Percentiles rank a stretch among this genome's conserved stretches.
Evolutionary conservation across 768 basidiomycete species (phyloP).

Genomic region (Postia placenta): DNA sequence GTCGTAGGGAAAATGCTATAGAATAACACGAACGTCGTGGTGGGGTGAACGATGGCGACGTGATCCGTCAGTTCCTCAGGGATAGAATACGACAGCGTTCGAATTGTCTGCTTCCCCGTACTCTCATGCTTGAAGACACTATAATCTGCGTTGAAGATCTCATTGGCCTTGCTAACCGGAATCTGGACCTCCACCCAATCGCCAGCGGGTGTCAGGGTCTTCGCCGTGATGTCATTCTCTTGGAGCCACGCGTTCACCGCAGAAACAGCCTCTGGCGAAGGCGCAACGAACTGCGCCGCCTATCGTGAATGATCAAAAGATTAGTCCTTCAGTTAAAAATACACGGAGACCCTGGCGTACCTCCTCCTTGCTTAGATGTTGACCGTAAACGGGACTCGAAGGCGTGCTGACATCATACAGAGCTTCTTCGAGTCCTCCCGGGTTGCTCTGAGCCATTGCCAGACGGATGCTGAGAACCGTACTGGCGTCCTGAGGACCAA

Average conservation of each 20-base stretch:
- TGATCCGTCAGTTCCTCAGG: constrained; percentile 13
- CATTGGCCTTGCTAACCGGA: constrained; percentile 18
- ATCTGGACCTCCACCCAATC: constrained; percentile 18
- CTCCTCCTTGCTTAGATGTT: constrained; percentile 33
- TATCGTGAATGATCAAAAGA: background rate
- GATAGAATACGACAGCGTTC: constrained; percentile 22
- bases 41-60: constrained; percentile 20
- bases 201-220: constrained; percentile 14
- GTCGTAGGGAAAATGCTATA: background rate
- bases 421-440: constrained; percentile 27
- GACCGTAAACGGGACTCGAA: constrained; percentile 28
- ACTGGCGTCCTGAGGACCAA: constrained; percentile 19
- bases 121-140: constrained; percentile 13
- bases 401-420: constrained; percentile 31
- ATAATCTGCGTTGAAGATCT: constrained; percentile 16
- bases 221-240: constrained; percentile 13
- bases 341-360: constrained; percentile 15
- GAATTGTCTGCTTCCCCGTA: constrained; percentile 15
- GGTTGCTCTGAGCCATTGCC: constrained; percentile 27
- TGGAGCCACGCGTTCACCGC: constrained; percentile 19
- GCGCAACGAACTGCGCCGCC: constrained; percentile 12
- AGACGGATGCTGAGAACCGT: constrained; percentile 28
- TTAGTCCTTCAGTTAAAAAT: background rate
- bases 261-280: constrained; percentile 8
- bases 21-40: constrained; percentile 12